These are phyloP conservation scores for Nicotiana knightiana DNA, from an alignment of 257 asterid species.

Conservation along the genomic window DNA sequence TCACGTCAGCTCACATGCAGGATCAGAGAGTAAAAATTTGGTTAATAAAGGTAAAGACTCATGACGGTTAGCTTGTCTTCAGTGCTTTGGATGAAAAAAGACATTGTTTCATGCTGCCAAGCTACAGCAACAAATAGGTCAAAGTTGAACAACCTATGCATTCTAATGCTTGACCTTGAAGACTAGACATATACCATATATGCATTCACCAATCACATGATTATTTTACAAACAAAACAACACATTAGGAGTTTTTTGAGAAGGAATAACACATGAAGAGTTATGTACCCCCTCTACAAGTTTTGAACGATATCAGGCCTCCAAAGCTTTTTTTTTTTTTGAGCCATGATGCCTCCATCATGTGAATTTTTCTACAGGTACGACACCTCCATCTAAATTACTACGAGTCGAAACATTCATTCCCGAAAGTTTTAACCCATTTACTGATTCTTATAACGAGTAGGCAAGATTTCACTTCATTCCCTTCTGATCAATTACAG, in stretches of 20 bases:
- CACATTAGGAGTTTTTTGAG: not conserved
- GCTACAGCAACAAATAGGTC: not conserved
- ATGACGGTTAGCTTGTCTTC: not conserved
- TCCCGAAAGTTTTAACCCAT: not conserved
- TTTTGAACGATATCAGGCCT: not conserved
- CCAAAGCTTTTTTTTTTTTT: not conserved
- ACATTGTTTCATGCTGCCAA: not conserved
- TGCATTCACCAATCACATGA: not conserved
- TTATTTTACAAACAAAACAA: not conserved
- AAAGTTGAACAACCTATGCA: not conserved
- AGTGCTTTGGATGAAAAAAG: not conserved
- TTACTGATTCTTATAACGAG: slow-evolving; percentile 1
- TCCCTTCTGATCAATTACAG: slow-evolving; percentile 1
- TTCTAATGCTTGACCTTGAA: not conserved
- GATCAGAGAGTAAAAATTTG: not conserved
- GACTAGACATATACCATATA: not conserved
- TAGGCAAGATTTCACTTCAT: not conserved
- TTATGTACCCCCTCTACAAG: not conserved
- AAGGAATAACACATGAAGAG: not conserved
- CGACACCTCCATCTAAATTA: not conserved
- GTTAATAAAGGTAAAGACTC: not conserved
- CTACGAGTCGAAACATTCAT: not conserved
- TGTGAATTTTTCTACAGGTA: not conserved
- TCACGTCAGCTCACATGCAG: not conserved
- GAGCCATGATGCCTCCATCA: not conserved